Evolutionary conservation across 257 asterid genomes (phyloP), one percentile per base, ranked within the genome.

Genomic region (Rhazya stricta): DNA sequence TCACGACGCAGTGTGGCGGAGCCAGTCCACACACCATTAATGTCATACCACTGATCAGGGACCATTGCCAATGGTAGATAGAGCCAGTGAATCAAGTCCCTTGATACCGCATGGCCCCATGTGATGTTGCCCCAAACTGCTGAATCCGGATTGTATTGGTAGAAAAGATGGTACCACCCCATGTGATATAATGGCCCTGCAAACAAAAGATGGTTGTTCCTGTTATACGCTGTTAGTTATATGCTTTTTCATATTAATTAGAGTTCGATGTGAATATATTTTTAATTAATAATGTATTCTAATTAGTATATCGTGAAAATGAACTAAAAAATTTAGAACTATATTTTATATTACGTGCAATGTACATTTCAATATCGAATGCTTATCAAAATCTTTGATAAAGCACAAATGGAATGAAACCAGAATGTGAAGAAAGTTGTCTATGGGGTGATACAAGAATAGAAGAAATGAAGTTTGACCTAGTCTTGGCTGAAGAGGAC

Each of bases 21-120:
- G 4, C 98, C 98, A 0, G 97, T 84, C 98, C 98, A 92, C 21
- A 92, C 97, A 0, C 98, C 98, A 29, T 87, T 91, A 51, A 88
- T 72, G 45, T 92, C 98, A 58, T 84, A 91, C 85, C 91, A 85
- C 27, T 81, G 84, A 51, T 92, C 97, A 16, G 96, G 96, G 21
- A 84, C 90, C 91, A 92, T 73, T 5, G 97, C 89, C 1, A 77
- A 81, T 0, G 97, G 98, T 30, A 92, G 88, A 69, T 92, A 75
- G 77, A 86, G 79, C 98, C 98, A 92, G 83, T 88, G 86, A 76
- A 92, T 88, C 1, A 92, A 74, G 78, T 92, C 98, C 73, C 58
- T 83, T 0, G 98, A 92, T 18, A 92, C 91, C 0, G 97, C 94
- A 57, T 92, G 98, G 81, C 91, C 98, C 98, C 98, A 92, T 71